phyloP scores from a whole-genome alignment of 805 yeast species.

The Sugiyamaella chiloensis region DNA sequence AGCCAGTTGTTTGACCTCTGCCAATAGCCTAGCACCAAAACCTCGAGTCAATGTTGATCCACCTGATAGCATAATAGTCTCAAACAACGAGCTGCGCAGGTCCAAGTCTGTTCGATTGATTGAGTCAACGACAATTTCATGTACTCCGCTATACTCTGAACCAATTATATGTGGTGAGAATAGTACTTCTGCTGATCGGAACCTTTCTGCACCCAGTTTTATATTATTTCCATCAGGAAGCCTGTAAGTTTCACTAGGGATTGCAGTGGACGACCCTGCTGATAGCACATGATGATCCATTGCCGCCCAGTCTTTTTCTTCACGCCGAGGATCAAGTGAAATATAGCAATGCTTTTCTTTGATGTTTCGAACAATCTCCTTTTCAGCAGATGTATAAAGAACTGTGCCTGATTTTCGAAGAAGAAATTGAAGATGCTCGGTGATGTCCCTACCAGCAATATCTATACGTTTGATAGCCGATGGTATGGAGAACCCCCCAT shows the following conservation, averaged over 20 bases:
- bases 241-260: constrained; percentile 40
- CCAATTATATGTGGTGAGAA: constrained; percentile 80
- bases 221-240: constrained; percentile 84
- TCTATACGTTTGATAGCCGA: constrained; percentile 70
- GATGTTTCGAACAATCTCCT: constrained; percentile 72
- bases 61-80: constrained; percentile 75
- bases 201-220: constrained; percentile 62
- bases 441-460: constrained; percentile 82
- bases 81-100: constrained; percentile 62
- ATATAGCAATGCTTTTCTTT: constrained; percentile 75
- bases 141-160: constrained; percentile 66
- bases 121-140: constrained; percentile 60
- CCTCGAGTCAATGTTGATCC: constrained; percentile 76
- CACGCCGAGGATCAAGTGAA: constrained; percentile 52
- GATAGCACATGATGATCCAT: constrained; percentile 18
- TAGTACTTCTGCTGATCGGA: constrained; percentile 74
- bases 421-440: constrained; percentile 67
- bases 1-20: constrained; percentile 52
- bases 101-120: constrained; percentile 75
- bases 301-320: constrained; percentile 42
- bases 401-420: constrained; percentile 67
- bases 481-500: constrained; percentile 80
- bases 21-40: constrained; percentile 75
- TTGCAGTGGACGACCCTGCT: constrained; percentile 11
- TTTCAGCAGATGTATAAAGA: constrained; percentile 69